Conservation (phyloP, 352 stramenopile genomes). For the Blastocystis sp. region DNA sequence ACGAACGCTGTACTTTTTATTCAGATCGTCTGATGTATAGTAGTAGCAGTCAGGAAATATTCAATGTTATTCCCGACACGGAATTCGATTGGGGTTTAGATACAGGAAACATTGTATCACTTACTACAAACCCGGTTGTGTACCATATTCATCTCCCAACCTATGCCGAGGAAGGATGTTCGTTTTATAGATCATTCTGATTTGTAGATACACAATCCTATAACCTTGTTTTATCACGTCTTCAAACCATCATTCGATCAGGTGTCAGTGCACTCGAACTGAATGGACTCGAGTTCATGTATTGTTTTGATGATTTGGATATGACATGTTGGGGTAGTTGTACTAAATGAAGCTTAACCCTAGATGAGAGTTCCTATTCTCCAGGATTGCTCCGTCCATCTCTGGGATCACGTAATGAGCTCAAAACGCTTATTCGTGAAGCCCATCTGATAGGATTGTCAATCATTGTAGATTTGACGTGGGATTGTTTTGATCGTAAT, state of each 20-base stretch:
- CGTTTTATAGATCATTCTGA: background rate
- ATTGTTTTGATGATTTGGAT: background rate
- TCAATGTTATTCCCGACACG: background rate
- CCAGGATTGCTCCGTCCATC: conserved; percentile 25
- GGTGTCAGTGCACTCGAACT: conserved; percentile 29
- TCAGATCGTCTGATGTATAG: background rate
- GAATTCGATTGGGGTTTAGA: conserved; percentile 7
- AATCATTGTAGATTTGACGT: conserved; percentile 9
- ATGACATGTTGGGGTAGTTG: background rate
- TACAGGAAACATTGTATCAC: background rate
- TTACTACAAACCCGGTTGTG: background rate
- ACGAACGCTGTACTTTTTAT: background rate
- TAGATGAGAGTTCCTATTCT: conserved; percentile 36
- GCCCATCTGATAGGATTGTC: background rate
- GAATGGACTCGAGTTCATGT: conserved; percentile 20
- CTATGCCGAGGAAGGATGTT: conserved; percentile 6
- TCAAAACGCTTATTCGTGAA: conserved; percentile 5
- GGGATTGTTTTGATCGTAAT: conserved; percentile 28
- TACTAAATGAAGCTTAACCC: background rate
- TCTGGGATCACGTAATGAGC: background rate
- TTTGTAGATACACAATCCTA: background rate
- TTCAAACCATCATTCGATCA: background rate
- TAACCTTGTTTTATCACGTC: background rate
- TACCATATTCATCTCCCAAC: conserved; percentile 53
- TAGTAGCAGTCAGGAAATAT: background rate